These are phyloP conservation scores for Scleroderma citrinum DNA, from an alignment of 768 basidiomycete species.

Conservation along the genomic window DNA sequence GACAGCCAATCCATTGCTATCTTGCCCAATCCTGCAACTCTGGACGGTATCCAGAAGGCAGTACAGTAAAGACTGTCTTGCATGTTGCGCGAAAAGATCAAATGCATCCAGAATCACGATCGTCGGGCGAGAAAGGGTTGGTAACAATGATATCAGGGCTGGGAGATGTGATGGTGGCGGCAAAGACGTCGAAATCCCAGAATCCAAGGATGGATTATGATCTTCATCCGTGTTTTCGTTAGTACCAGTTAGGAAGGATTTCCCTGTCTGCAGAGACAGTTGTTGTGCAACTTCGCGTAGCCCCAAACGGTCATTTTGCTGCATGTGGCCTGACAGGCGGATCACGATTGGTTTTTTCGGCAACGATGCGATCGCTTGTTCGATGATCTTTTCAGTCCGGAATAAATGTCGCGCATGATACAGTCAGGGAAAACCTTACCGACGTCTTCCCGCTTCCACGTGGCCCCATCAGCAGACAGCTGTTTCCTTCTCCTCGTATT, in stretches of 20 bases:
- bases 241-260: conserved; percentile 39
- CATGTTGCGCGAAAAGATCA: conserved; percentile 88
- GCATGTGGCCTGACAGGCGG: conserved; percentile 79
- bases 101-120: conserved; percentile 87
- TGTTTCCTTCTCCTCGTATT: conserved; percentile 84
- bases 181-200: conserved; percentile 31
- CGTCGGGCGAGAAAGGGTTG: conserved; percentile 74
- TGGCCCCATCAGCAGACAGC: conserved; percentile 82
- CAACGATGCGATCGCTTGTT: conserved; percentile 46
- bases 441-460: conserved; percentile 82
- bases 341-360: conserved; percentile 60
- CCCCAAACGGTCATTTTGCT: conserved; percentile 84
- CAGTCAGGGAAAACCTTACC: conserved; percentile 36
- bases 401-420: too few species aligned
- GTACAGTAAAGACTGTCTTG: conserved; percentile 89
- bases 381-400: conserved; percentile 44
- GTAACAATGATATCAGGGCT: conserved; percentile 66
- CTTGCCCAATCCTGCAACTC: conserved; percentile 58
- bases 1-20: conserved; percentile 69
- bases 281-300: conserved; percentile 89
- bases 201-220: conserved; percentile 49
- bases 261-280: conserved; percentile 70
- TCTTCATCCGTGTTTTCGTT: conserved; percentile 30
- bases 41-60: conserved; percentile 95
- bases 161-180: conserved; percentile 69